These are phyloP conservation scores for Sporobolus alterniflorus DNA, from an alignment of 202 grass and related monocot genomes.

Conservation along the genomic window DNA sequence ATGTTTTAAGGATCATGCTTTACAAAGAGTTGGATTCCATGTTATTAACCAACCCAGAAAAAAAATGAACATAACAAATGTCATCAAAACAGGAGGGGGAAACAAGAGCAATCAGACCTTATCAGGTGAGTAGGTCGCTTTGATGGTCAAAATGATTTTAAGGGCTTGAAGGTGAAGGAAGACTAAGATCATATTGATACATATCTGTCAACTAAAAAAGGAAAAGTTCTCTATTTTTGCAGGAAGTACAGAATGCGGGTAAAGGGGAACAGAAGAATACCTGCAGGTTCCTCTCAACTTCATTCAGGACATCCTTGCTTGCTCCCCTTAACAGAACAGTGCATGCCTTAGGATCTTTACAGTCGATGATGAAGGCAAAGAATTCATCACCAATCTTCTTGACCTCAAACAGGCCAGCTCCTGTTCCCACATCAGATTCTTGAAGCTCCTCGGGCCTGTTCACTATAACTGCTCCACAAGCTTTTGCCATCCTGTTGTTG, in stretches of 20 bases:
- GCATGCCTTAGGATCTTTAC: slow-evolving; percentile 98
- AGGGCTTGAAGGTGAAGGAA: background rate
- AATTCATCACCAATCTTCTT: slow-evolving; percentile 99
- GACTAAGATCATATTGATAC: background rate
- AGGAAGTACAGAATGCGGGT: background rate
- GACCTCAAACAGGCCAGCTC: slow-evolving; percentile 87
- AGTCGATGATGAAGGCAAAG: slow-evolving; percentile 90
- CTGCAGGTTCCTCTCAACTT: slow-evolving; percentile 98
- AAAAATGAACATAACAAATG: background rate
- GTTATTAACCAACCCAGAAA: too few relatives aligned
- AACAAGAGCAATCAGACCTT: background rate
- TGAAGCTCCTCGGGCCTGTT: slow-evolving; percentile 97
- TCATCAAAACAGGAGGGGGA: background rate
- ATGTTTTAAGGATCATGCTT: too few relatives aligned
- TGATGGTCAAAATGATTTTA: background rate
- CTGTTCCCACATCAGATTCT: slow-evolving; percentile 95
- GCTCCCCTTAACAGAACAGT: slow-evolving; percentile 97
- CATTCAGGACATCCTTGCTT: slow-evolving; percentile 97
- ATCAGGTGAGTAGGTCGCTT: background rate
- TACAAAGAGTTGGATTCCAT: too few relatives aligned
- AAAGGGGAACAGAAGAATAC: slow-evolving; percentile 23
- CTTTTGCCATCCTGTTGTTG: slow-evolving; percentile 95
- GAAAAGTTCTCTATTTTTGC: background rate
- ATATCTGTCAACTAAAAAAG: background rate
- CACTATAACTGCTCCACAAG: slow-evolving; percentile 96